A percentile compares a stretch with the other conserved stretches of the same genome.
Conservation (phyloP, 768 basidiomycete genomes). For the Ramaria rubella region DNA sequence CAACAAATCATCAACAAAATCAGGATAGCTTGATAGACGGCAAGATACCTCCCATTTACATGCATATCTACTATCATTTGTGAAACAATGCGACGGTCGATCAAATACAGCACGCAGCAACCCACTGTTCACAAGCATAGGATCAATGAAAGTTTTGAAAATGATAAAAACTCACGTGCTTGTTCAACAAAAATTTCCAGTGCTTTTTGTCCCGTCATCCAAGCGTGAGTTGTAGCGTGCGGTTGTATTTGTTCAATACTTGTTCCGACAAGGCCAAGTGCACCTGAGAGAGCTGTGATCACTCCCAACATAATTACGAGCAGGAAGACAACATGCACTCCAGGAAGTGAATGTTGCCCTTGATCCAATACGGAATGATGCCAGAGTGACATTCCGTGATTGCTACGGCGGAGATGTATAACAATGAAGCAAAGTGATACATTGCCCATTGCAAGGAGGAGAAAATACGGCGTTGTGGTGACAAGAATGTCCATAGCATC, state of each 20-base stretch:
- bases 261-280: neutral
- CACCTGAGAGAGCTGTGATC: neutral
- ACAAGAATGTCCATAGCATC: neutral
- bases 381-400: too few relatives aligned
- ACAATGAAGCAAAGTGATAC: neutral
- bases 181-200: neutral
- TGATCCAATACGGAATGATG: neutral
- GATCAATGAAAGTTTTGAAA: neutral
- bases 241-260: neutral
- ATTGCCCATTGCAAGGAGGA: neutral
- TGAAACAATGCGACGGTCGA: neutral
- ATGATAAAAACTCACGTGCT: neutral
- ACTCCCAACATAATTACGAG: neutral
- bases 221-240: neutral
- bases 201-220: neutral
- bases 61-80: neutral
- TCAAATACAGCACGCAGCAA: neutral
- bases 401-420: neutral
- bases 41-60: neutral
- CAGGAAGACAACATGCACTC: neutral
- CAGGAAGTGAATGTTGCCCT: neutral
- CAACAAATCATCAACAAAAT: neutral
- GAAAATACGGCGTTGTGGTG: neutral
- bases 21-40: neutral
- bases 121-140: neutral